Conservation (phyloP, 108 stramenopile genomes). For the Cyclotella choctawhatcheeana region DNA sequence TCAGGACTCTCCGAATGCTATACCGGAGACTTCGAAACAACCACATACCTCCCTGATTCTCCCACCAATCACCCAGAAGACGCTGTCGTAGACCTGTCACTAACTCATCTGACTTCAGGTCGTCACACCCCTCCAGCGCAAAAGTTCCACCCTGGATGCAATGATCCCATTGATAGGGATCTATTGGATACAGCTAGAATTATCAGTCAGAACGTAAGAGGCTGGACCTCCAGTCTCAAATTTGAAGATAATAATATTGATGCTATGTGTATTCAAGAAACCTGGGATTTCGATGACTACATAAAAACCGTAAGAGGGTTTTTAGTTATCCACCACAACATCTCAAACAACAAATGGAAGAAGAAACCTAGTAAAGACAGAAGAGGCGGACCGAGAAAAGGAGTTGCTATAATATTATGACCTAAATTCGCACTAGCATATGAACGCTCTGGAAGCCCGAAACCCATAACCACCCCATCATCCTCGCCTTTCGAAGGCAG, state of each 20-base stretch:
- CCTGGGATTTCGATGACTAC: neutral
- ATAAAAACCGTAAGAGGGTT: neutral
- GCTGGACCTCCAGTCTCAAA: neutral
- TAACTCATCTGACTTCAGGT: neutral
- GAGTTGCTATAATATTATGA: neutral
- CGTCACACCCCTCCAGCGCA: neutral
- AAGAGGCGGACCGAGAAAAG: neutral
- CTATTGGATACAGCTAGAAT: neutral
- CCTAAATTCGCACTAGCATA: neutral
- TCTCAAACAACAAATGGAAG: neutral
- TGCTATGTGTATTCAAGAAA: neutral
- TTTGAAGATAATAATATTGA: neutral
- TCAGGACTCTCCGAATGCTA: too few species aligned
- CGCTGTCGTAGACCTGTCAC: neutral
- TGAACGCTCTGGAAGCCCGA: neutral
- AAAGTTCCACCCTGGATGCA: neutral
- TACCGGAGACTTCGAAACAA: too few species aligned
- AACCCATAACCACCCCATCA: neutral
- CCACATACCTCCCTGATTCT: too few species aligned
- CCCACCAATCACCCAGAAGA: neutral
- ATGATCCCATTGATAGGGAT: neutral
- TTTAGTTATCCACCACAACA: neutral
- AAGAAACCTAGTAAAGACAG: neutral
- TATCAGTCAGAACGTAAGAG: slow-evolving; percentile 1
- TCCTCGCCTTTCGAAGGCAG: neutral